These are phyloP conservation scores for Dittrichia graveolens DNA, from an alignment of 129 eudicot genomes.

Conservation along the genomic window DNA sequence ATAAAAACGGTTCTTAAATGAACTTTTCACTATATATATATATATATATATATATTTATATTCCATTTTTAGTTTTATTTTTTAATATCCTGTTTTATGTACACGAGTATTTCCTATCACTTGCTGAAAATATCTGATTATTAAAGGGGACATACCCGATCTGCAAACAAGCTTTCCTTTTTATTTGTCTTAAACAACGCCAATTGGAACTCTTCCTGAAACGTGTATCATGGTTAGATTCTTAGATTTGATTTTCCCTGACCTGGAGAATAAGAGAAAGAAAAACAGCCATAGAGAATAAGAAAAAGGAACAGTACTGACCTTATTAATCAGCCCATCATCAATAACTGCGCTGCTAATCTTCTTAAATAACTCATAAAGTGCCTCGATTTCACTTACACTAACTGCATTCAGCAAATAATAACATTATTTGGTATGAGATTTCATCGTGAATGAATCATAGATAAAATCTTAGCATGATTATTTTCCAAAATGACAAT, in stretches of 20 bases:
- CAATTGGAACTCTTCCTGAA: constrained; percentile 91
- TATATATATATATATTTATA: no score
- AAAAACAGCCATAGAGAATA: not conserved
- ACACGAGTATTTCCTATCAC: not conserved
- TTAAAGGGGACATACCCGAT: constrained; percentile 53
- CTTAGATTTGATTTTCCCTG: constrained; percentile 6
- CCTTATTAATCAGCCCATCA: constrained; percentile 91
- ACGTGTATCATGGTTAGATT: constrained; percentile 18
- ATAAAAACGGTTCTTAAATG: no score
- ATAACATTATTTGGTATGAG: constrained; percentile 13
- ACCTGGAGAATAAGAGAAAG: not conserved
- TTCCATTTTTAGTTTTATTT: no score
- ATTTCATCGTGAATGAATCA: constrained; percentile 1
- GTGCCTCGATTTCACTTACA: constrained; percentile 94
- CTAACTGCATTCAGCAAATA: constrained; percentile 69
- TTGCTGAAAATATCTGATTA: constrained; percentile 7
- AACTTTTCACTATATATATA: no score
- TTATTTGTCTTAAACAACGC: constrained; percentile 93
- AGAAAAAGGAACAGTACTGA: constrained; percentile 25
- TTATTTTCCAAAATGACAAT: not conserved
- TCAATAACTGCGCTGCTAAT: constrained; percentile 94
- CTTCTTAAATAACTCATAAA: constrained; percentile 88
- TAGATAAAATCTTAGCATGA: constrained; percentile 5
- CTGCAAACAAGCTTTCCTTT: constrained; percentile 93
- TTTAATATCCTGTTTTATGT: no score